A percentile compares a stretch with the other conserved stretches of the same genome.
Evolutionary conservation across 768 basidiomycete species (phyloP).

Genomic region (Coprinopsis cinerea): DNA sequence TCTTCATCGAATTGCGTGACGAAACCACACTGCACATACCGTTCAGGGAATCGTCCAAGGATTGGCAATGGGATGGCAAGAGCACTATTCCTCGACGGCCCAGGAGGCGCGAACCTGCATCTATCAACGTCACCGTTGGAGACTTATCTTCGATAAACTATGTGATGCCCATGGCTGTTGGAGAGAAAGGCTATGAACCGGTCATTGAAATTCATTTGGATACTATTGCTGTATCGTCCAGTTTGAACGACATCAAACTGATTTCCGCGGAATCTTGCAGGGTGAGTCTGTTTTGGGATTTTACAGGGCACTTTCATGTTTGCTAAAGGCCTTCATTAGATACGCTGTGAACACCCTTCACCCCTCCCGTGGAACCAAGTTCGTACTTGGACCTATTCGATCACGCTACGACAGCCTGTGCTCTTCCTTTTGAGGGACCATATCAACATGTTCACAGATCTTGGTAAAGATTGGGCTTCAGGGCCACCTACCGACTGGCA

Average conservation of each 20-base stretch:
- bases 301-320: slow-evolving; percentile 5
- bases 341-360: slow-evolving; percentile 69
- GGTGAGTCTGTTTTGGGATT: slow-evolving; percentile 34
- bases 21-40: slow-evolving; percentile 79
- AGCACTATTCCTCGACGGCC: slow-evolving; percentile 40
- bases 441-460: slow-evolving; percentile 88
- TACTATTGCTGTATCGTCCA: slow-evolving; percentile 69
- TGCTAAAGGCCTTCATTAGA: slow-evolving; percentile 28
- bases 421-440: slow-evolving; percentile 87
- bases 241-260: slow-evolving; percentile 82
- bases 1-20: slow-evolving; percentile 78
- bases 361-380: slow-evolving; percentile 79
- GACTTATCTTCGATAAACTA: slow-evolving; percentile 85
- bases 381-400: slow-evolving; percentile 73
- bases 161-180: slow-evolving; percentile 74
- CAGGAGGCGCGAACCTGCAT: slow-evolving; percentile 58
- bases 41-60: slow-evolving; percentile 90
- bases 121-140: slow-evolving; percentile 68
- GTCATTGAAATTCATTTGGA: slow-evolving; percentile 80
- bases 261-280: slow-evolving; percentile 73
- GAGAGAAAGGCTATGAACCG: slow-evolving; percentile 70
- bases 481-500: slow-evolving; percentile 77
- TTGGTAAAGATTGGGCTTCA: slow-evolving; percentile 87
- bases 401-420: slow-evolving; percentile 64
- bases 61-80: slow-evolving; percentile 89